These are phyloP conservation scores for Puccinia horiana DNA, from an alignment of 1,284 basidiomycete genomes.

Conservation along the genomic window DNA sequence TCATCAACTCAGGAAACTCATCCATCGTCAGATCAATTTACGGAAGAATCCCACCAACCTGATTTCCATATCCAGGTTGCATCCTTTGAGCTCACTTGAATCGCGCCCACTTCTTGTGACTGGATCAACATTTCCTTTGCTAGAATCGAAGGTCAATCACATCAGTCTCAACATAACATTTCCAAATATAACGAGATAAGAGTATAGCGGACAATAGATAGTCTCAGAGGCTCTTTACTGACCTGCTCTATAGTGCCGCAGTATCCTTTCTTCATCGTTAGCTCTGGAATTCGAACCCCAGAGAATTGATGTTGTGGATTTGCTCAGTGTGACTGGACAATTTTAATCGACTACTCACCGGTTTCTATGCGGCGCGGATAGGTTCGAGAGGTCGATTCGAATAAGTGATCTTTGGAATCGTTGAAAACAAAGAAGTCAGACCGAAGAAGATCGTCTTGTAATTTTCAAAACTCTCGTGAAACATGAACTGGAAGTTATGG, in stretches of 20 bases:
- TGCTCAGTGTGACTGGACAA: neutral
- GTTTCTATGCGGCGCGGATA: slow-evolving; percentile 6
- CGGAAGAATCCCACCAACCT: slow-evolving; percentile 13
- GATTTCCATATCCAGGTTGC: slow-evolving; percentile 50
- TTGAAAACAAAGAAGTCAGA: neutral
- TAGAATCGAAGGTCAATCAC: neutral
- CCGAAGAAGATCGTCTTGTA: neutral
- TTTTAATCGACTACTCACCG: neutral
- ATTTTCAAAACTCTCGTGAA: neutral
- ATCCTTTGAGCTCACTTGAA: slow-evolving; percentile 30
- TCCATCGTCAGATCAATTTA: neutral
- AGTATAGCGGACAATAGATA: too few relatives aligned
- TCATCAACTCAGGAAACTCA: neutral
- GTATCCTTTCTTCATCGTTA: slow-evolving; percentile 22
- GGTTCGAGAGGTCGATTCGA: slow-evolving; percentile 31
- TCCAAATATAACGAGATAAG: too few relatives aligned
- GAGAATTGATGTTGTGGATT: neutral
- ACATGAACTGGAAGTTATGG: neutral
- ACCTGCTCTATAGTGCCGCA: slow-evolving; percentile 44
- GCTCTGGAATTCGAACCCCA: neutral
- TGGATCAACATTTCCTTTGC: slow-evolving; percentile 39
- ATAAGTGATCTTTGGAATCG: slow-evolving; percentile 24
- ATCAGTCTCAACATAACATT: neutral
- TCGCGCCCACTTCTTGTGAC: neutral
- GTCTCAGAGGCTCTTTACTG: neutral